Conservation (phyloP, 345 rosid species). For the Kernera saxatilis region DNA sequence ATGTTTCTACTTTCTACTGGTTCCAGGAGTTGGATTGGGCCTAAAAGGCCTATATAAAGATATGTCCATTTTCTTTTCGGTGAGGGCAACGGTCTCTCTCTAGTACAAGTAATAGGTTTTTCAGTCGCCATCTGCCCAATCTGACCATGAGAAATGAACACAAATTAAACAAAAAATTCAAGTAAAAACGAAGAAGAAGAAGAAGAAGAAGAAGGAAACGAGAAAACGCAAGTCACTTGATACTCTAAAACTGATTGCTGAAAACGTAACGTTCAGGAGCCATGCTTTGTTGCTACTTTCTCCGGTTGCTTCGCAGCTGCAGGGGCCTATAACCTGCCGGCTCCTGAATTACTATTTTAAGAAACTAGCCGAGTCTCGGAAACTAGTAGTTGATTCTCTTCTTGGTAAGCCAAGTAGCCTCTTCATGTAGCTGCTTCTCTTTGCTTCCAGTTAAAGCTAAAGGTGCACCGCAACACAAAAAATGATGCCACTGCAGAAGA, state of each 20-base stretch:
- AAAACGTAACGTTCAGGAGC: constrained; percentile 55
- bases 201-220: constrained; percentile 81
- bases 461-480: not conserved
- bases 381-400: constrained; percentile 25
- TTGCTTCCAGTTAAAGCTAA: constrained; percentile 51
- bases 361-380: constrained; percentile 19
- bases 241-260: constrained; percentile 61
- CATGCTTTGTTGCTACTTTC: constrained; percentile 60
- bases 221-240: constrained; percentile 62
- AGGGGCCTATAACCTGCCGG: constrained; percentile 62
- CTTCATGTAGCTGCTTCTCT: constrained; percentile 62
- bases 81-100: too few species aligned
- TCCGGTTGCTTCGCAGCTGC: constrained; percentile 46
- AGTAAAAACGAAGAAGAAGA: too few species aligned
- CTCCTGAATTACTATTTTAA: constrained; percentile 52
- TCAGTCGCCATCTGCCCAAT: too few species aligned
- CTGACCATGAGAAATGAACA: too few species aligned
- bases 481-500: not conserved
- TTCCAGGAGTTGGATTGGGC: too few species aligned
- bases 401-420: constrained; percentile 56
- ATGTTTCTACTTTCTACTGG: too few species aligned
- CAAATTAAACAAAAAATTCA: too few species aligned
- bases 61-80: too few species aligned
- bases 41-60: too few species aligned
- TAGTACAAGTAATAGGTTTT: too few species aligned